Conservation (phyloP, 768 basidiomycete genomes). For the Bullera alba region DNA sequence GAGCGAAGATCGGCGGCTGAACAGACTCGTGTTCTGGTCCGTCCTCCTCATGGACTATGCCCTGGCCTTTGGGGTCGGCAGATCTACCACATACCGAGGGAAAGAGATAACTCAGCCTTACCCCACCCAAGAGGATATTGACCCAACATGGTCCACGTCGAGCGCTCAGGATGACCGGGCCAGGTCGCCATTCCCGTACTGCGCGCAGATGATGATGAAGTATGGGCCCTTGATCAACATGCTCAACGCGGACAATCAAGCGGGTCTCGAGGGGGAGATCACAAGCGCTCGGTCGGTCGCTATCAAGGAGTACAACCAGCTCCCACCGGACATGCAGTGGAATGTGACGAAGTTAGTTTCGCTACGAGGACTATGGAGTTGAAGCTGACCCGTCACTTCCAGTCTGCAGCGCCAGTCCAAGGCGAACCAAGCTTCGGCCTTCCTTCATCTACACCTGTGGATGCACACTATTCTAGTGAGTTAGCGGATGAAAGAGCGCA, state of each 20-base stretch:
- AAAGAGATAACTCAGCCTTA: constrained; percentile 27
- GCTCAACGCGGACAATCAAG: constrained; percentile 9
- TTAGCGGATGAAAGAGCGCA: neutral
- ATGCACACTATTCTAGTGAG: constrained; percentile 27
- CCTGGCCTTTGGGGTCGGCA: constrained; percentile 21
- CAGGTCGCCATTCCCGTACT: constrained; percentile 20
- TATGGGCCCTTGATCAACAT: constrained; percentile 26
- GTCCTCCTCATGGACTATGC: constrained; percentile 25
- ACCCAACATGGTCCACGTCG: neutral
- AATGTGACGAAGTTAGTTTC: constrained; percentile 26
- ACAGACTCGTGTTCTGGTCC: constrained; percentile 26
- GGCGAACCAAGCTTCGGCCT: constrained; percentile 18
- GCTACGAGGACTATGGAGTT: neutral
- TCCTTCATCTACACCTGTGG: constrained; percentile 32
- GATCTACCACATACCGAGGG: constrained; percentile 18
- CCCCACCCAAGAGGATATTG: constrained; percentile 19
- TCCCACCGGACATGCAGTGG: constrained; percentile 26
- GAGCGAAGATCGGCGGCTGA: constrained; percentile 8
- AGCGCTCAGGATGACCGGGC: neutral
- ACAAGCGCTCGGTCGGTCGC: constrained; percentile 2
- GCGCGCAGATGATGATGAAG: constrained; percentile 19
- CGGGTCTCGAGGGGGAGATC: constrained; percentile 1
- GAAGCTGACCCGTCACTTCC: neutral
- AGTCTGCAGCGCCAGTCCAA: constrained; percentile 24
- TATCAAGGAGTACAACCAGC: constrained; percentile 16